These are phyloP conservation scores for Sequoiadendron giganteum DNA, from an alignment of 75 land plant genomes.

Conservation along the genomic window DNA sequence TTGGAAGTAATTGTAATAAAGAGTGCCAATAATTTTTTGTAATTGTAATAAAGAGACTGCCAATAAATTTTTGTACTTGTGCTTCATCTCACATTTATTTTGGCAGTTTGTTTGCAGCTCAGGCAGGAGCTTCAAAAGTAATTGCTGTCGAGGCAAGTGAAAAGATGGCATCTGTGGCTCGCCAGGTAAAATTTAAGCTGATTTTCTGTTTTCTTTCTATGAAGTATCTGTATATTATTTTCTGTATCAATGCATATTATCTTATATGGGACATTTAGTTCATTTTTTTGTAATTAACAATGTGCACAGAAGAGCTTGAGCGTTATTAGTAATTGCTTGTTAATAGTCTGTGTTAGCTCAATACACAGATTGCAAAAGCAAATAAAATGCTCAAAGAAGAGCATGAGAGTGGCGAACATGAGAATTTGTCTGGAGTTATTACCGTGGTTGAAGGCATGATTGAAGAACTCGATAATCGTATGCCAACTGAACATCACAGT, in stretches of 20 bases:
- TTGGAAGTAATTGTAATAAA: neutral
- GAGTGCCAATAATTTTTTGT: neutral
- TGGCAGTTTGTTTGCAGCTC: constrained; percentile 93
- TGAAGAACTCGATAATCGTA: constrained; percentile 64
- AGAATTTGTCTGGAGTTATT: constrained; percentile 34
- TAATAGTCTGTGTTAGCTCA: neutral
- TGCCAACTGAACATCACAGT: constrained; percentile 44
- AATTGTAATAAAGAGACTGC: neutral
- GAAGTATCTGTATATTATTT: neutral
- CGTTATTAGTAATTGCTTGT: neutral
- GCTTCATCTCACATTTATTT: neutral
- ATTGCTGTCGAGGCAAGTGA: constrained; percentile 94
- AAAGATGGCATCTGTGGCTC: constrained; percentile 85
- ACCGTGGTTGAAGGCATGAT: constrained; percentile 83
- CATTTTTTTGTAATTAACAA: neutral
- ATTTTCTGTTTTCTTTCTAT: neutral
- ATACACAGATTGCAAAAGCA: constrained; percentile 68
- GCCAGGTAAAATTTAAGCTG: constrained; percentile 45
- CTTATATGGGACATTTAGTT: neutral
- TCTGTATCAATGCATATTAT: neutral
- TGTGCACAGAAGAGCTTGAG: neutral
- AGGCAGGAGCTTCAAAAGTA: constrained; percentile 86
- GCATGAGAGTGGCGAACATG: constrained; percentile 7
- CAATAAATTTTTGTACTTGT: neutral
- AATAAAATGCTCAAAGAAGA: constrained; percentile 45